These are phyloP conservation scores for Oenanthe javanica DNA, from an alignment of 140 eudicot genomes.

Conservation along the genomic window DNA sequence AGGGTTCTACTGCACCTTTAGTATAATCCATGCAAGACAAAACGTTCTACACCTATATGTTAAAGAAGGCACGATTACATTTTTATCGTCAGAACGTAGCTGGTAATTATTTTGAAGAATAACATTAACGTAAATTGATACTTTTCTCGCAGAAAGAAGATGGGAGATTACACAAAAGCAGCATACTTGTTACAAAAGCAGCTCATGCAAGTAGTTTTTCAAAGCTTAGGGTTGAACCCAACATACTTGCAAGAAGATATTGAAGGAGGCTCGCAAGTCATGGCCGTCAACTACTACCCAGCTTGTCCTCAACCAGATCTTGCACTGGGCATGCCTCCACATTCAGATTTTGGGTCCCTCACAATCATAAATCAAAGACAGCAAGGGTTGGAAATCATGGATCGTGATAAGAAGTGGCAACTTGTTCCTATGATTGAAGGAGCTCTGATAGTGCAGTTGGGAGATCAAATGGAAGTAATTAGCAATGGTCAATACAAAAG, in stretches of 20 bases:
- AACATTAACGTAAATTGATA: neutral
- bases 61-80: neutral
- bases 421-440: slow-evolving; percentile 44
- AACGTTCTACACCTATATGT: neutral
- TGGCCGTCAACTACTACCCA: slow-evolving; percentile 67
- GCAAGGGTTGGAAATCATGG: slow-evolving; percentile 53
- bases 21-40: neutral
- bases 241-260: slow-evolving; percentile 42
- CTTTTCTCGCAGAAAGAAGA: slow-evolving; percentile 35
- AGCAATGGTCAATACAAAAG: slow-evolving; percentile 63
- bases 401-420: slow-evolving; percentile 39
- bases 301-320: slow-evolving; percentile 67
- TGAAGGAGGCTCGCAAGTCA: slow-evolving; percentile 52
- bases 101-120: neutral
- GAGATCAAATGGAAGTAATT: slow-evolving; percentile 65
- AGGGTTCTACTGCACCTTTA: neutral
- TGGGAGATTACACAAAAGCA: slow-evolving; percentile 62
- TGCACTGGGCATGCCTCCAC: slow-evolving; percentile 65
- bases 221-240: slow-evolving; percentile 45
- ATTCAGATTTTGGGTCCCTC: slow-evolving; percentile 48
- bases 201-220: slow-evolving; percentile 41
- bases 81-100: neutral
- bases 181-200: slow-evolving; percentile 26
- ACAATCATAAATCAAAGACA: slow-evolving; percentile 48
- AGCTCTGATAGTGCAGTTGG: slow-evolving; percentile 45